Percentiles rank a stretch among this genome's conserved stretches.
These are phyloP conservation scores for Schoenoplectus tabernaemontani DNA, from an alignment of 202 grass and related monocot genomes.

Conservation along the genomic window DNA sequence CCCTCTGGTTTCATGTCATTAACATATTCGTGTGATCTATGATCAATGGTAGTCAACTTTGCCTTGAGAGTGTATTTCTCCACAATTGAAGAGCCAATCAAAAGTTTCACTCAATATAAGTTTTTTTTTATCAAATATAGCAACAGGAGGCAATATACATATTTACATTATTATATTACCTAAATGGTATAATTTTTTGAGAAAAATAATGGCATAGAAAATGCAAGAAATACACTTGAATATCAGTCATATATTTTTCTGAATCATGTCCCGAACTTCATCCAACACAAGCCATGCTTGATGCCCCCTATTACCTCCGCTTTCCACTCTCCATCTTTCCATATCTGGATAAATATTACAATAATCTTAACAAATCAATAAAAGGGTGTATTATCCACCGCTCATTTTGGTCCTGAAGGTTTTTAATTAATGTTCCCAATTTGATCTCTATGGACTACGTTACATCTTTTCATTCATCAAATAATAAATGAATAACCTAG, in stretches of 20 bases:
- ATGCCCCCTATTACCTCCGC: conserved; percentile 88
- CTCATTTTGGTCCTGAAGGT: background rate
- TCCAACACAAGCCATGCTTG: conserved; percentile 98
- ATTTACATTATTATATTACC: conserved; percentile 14
- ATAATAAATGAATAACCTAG: no score
- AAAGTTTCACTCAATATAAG: background rate
- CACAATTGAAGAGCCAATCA: background rate
- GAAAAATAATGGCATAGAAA: background rate
- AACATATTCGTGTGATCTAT: background rate
- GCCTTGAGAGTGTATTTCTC: background rate
- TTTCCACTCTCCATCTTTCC: conserved; percentile 92
- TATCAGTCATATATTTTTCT: conserved; percentile 48
- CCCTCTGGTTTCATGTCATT: no score
- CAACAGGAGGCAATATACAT: background rate
- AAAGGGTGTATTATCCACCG: background rate
- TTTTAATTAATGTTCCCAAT: background rate
- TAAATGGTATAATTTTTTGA: background rate
- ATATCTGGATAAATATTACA: conserved; percentile 41
- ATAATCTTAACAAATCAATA: background rate
- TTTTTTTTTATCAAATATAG: background rate
- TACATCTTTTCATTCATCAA: background rate
- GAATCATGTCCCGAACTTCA: conserved; percentile 91
- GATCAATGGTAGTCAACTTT: background rate
- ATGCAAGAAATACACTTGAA: background rate
- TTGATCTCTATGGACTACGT: background rate